Conservation (phyloP, 2,329 filamentous ascomycete genomes). For the Botrytis sinoallii region DNA sequence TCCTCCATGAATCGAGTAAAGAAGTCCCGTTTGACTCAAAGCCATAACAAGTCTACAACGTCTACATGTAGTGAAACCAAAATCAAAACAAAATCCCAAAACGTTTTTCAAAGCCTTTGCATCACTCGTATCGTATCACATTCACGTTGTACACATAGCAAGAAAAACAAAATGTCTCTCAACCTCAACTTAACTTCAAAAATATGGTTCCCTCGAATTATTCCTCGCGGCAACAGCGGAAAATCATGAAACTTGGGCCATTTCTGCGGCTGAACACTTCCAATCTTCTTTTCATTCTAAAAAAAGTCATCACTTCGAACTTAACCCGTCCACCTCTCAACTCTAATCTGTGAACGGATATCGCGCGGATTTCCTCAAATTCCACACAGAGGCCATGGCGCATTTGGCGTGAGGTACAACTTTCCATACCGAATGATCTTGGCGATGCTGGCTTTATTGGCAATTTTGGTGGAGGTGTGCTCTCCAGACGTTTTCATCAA, state of each 20-base stretch:
- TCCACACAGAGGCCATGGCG: neutral
- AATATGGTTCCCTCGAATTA: neutral
- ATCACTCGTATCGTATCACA: neutral
- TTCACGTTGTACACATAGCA: neutral
- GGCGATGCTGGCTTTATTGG: neutral
- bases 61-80: neutral
- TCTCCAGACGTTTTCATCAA: neutral
- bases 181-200: neutral
- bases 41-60: neutral
- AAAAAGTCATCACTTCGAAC: neutral
- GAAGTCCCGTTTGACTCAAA: neutral
- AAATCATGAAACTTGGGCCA: neutral
- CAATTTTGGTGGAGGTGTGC: neutral
- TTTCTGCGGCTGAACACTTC: neutral
- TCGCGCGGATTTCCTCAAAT: neutral
- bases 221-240: slow-evolving; percentile 12
- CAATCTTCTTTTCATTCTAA: neutral
- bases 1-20: neutral
- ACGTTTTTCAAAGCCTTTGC: neutral
- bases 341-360: neutral
- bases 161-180: too few relatives aligned
- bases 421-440: neutral
- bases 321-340: neutral
- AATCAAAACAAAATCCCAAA: neutral
- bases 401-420: neutral